Conservation (phyloP, 306 rosid species). For the Acacia crassicarpa region DNA sequence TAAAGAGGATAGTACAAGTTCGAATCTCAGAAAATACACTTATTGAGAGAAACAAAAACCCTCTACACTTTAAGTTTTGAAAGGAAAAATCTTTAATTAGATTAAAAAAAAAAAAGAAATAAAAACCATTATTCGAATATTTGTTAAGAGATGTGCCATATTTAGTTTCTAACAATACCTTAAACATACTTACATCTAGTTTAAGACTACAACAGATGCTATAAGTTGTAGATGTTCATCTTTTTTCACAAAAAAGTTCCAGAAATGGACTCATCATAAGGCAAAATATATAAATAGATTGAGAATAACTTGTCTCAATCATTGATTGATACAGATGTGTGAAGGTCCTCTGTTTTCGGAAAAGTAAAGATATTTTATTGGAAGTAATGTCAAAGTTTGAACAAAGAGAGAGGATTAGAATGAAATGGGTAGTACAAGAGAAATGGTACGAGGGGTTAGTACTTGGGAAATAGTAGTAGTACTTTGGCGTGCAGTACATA, state of each 20-base stretch:
- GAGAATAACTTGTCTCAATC: neutral
- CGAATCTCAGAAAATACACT: no score
- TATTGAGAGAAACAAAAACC: no score
- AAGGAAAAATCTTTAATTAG: no score
- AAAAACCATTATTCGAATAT: no score
- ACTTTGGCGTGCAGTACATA: slow-evolving; percentile 44
- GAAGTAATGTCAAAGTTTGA: neutral
- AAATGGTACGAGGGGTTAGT: slow-evolving; percentile 3
- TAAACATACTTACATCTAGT: no score
- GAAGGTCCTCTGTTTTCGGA: neutral
- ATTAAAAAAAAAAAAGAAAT: no score
- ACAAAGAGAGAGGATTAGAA: neutral
- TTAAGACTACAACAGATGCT: no score
- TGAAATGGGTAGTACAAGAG: neutral
- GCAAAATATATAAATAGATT: neutral
- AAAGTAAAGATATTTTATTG: neutral
- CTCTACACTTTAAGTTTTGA: no score
- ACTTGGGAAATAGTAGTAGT: slow-evolving; percentile 21
- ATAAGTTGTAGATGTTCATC: neutral
- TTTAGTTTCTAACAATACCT: no score
- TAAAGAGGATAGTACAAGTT: no score
- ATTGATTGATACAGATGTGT: neutral
- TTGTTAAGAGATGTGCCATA: no score
- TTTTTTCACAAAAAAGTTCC: neutral
- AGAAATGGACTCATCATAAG: neutral